phyloP scores from a whole-genome alignment of 345 rosid species.

The Hibiscus trionum region DNA sequence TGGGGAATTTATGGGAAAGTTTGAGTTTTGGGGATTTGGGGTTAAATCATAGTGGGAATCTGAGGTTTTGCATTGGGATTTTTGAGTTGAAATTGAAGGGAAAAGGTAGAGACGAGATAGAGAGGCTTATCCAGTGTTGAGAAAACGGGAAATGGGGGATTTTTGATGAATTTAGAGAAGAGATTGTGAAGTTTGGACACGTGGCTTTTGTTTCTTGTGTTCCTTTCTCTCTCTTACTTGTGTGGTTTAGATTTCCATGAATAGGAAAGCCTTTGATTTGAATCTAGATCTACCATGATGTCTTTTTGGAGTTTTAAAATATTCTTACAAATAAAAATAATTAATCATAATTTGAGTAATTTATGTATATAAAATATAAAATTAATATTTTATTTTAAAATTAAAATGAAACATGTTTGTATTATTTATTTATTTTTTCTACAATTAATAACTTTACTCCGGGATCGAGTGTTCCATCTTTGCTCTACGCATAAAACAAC shows the following conservation, averaged over 20 bases:
- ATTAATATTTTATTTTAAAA: too few species aligned
- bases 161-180: conserved; percentile 14
- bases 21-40: not conserved
- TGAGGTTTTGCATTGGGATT: not conserved
- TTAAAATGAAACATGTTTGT: too few species aligned
- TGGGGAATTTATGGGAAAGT: not conserved
- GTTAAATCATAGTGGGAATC: conserved; percentile 3
- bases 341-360: too few species aligned
- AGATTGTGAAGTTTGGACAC: conserved; percentile 21
- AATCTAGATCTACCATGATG: too few species aligned
- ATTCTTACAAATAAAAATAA: too few species aligned
- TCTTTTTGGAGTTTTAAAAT: too few species aligned
- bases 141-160: not conserved
- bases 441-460: too few species aligned
- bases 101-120: conserved; percentile 14
- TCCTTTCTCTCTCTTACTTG: not conserved
- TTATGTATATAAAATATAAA: too few species aligned
- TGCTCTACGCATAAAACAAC: too few species aligned
- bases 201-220: conserved; percentile 5
- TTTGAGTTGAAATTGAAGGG: not conserved
- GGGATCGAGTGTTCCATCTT: too few species aligned
- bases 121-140: conserved; percentile 33
- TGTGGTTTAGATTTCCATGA: not conserved
- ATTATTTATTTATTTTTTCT: too few species aligned
- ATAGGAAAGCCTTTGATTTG: too few species aligned